phyloP scores from a whole-genome alignment of 306 rosid species.

The Hylodesmum podocarpum region DNA sequence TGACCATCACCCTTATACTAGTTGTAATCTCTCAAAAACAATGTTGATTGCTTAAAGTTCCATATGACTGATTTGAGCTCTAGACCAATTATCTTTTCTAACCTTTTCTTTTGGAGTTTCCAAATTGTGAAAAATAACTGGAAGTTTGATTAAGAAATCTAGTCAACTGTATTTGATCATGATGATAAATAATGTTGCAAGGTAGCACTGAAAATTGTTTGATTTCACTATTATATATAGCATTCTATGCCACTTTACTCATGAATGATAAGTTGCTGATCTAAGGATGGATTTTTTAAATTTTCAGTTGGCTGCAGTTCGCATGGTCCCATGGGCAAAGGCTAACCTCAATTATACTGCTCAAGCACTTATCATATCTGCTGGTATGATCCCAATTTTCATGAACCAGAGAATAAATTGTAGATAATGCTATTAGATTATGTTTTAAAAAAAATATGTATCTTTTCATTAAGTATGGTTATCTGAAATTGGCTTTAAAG shows the following conservation, averaged over 20 bases:
- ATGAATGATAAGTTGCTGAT: conserved; percentile 6
- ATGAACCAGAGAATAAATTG: not conserved
- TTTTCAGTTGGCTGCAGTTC: conserved; percentile 74
- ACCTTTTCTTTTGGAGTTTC: not conserved
- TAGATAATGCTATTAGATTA: not conserved
- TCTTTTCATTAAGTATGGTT: not conserved
- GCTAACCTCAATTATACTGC: conserved; percentile 90
- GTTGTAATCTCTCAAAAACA: not conserved
- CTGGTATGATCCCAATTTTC: conserved; percentile 49
- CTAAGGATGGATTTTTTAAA: conserved; percentile 1
- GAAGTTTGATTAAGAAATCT: conserved; percentile 14
- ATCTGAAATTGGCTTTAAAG: not conserved
- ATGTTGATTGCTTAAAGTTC: conserved; percentile 22
- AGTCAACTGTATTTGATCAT: not conserved
- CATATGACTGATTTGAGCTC: not conserved
- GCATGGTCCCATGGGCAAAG: conserved; percentile 91
- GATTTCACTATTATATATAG: not conserved
- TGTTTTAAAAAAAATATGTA: not conserved
- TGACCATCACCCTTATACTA: not conserved
- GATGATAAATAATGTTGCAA: not conserved
- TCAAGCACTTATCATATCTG: conserved; percentile 90
- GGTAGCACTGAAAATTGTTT: not conserved
- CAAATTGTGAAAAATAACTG: not conserved
- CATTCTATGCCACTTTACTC: conserved; percentile 2
- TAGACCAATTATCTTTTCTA: not conserved